Percentiles rank a stretch among this genome's conserved stretches.
These are phyloP conservation scores for Citeromyces hawaiiensis DNA, from an alignment of 1,139 yeast genomes.

Conservation along the genomic window DNA sequence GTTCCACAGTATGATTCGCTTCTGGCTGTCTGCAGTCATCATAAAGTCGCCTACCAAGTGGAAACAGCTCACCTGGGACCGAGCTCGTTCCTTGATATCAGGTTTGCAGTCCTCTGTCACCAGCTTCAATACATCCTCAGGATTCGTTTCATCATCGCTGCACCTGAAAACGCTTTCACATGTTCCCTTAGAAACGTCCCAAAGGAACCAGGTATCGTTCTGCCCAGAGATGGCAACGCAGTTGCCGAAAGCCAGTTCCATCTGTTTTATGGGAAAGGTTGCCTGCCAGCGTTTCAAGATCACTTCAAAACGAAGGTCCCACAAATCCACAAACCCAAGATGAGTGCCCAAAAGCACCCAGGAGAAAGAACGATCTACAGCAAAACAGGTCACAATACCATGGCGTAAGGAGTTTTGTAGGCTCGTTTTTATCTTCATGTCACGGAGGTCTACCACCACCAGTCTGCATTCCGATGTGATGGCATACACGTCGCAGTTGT, in stretches of 20 bases:
- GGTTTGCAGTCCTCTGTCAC: too few relatives aligned
- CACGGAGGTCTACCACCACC: constrained; percentile 43
- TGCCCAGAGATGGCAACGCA: too few relatives aligned
- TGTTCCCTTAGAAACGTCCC: too few relatives aligned
- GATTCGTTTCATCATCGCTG: too few relatives aligned
- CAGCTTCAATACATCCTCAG: too few relatives aligned
- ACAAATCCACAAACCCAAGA: constrained; percentile 58
- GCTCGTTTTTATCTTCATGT: constrained; percentile 29
- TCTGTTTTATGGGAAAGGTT: constrained; percentile 29
- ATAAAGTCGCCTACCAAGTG: too few relatives aligned
- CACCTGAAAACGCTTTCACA: too few relatives aligned
- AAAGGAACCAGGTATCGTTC: too few relatives aligned
- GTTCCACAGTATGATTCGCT: too few relatives aligned
- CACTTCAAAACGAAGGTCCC: constrained; percentile 68
- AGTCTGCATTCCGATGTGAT: constrained; percentile 44
- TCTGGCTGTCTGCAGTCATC: too few relatives aligned
- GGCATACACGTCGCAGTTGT: constrained; percentile 29
- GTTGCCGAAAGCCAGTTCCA: constrained; percentile 13
- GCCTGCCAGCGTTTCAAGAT: constrained; percentile 49
- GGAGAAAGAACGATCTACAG: constrained; percentile 32
- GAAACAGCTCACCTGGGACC: too few relatives aligned
- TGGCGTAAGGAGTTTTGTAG: constrained; percentile 45
- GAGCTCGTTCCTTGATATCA: too few relatives aligned
- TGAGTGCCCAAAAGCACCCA: constrained; percentile 73
- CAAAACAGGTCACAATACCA: constrained; percentile 54